Evolutionary conservation across 2,329 filamentous ascomycete genomes (phyloP).

Genomic region (Kalaharituber pfeilii): DNA sequence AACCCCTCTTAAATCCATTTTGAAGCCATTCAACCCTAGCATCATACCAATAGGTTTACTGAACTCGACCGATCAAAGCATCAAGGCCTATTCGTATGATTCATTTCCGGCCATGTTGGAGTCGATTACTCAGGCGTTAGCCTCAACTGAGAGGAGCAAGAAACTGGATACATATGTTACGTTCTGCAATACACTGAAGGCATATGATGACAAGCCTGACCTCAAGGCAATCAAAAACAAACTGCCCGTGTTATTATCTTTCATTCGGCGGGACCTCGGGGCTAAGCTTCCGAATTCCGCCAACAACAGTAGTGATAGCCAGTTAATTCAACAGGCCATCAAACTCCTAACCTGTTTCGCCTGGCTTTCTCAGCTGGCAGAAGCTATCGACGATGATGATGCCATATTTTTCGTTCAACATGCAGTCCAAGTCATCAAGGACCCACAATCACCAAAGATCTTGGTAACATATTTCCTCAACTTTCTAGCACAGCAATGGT

Average conservation of each 20-base stretch:
- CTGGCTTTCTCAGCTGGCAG: constrained; percentile 52
- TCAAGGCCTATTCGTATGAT: constrained; percentile 34
- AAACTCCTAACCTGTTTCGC: constrained; percentile 62
- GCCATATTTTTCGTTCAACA: constrained; percentile 65
- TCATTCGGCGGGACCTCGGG: constrained; percentile 65
- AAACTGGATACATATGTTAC: constrained; percentile 76
- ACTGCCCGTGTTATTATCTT: constrained; percentile 59
- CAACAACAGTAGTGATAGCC: constrained; percentile 37
- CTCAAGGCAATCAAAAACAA: constrained; percentile 54
- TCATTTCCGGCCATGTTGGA: constrained; percentile 68
- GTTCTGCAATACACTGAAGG: constrained; percentile 55
- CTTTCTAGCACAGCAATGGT: constrained; percentile 63
- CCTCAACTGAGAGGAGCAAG: constrained; percentile 50
- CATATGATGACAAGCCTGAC: constrained; percentile 68
- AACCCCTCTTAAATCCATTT: constrained; percentile 53
- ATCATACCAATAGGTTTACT: constrained; percentile 25
- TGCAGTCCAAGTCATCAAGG: constrained; percentile 54
- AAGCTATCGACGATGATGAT: constrained; percentile 59
- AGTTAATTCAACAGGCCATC: constrained; percentile 59
- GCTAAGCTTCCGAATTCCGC: constrained; percentile 39
- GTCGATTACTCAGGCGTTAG: constrained; percentile 65
- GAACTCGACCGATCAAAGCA: constrained; percentile 30
- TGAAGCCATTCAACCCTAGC: constrained; percentile 47
- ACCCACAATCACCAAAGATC: constrained; percentile 53
- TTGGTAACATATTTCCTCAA: constrained; percentile 65